Evolutionary conservation across 129 eudicot species (phyloP).

Genomic region (Apium graveolens): DNA sequence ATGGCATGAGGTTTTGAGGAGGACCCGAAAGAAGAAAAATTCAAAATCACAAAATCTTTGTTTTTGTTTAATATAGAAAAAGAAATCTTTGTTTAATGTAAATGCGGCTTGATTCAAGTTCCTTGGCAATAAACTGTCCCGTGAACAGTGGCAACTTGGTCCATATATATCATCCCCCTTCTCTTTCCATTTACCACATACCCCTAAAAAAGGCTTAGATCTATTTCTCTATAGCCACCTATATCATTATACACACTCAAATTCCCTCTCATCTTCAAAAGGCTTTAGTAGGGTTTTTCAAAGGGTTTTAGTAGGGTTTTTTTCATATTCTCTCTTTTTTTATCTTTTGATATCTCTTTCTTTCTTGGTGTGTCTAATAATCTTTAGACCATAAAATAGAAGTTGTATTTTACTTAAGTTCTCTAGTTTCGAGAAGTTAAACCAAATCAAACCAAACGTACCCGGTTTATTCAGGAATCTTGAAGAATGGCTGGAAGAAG

Average conservation of each 20-base stretch:
- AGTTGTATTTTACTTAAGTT: background rate
- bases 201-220: background rate
- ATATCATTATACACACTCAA: background rate
- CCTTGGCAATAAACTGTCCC: slow-evolving; percentile 1
- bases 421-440: background rate
- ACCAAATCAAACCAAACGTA: too few relatives aligned
- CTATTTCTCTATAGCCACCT: background rate
- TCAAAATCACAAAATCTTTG: background rate
- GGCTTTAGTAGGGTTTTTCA: background rate
- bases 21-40: too few relatives aligned
- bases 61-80: background rate
- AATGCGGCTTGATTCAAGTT: slow-evolving; percentile 7
- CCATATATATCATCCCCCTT: background rate
- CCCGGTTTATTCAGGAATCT: too few relatives aligned
- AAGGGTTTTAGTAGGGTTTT: background rate
- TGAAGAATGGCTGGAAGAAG: slow-evolving; percentile 41
- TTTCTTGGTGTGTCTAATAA: too few relatives aligned
- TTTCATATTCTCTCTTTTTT: background rate
- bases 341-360: background rate
- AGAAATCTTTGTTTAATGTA: background rate
- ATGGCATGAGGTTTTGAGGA: too few relatives aligned
- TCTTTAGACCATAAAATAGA: background rate
- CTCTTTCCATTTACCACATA: background rate
- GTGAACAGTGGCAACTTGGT: slow-evolving; percentile 2
- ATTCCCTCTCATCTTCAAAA: background rate